Evolutionary conservation across 108 stramenopile species (phyloP).

Genomic region (Fragilaria crotonensis): DNA sequence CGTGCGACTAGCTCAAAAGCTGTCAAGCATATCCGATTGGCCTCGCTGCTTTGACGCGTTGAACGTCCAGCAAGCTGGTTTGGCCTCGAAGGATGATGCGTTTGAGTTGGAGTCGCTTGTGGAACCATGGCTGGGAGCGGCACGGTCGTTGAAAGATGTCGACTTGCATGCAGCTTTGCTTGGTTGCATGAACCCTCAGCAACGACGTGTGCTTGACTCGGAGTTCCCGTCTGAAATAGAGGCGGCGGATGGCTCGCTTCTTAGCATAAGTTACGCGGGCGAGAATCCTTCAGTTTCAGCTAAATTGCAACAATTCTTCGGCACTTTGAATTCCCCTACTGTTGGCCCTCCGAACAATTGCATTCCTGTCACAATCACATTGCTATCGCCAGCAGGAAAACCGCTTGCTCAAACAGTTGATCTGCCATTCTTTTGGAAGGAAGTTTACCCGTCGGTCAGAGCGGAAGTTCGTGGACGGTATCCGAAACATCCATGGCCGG

Average conservation of each 20-base stretch:
- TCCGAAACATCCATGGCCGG: conserved; percentile 67
- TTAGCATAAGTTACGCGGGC: conserved; percentile 35
- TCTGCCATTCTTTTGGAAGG: conserved; percentile 56
- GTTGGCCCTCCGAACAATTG: conserved; percentile 23
- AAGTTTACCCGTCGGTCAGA: conserved; percentile 43
- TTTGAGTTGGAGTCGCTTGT: conserved; percentile 21
- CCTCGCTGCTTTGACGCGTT: conserved; percentile 32
- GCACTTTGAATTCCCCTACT: conserved; percentile 20
- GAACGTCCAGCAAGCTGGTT: conserved; percentile 18
- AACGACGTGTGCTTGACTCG: conserved; percentile 14
- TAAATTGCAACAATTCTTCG: conserved; percentile 68
- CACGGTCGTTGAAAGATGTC: conserved; percentile 35
- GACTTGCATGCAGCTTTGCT: conserved; percentile 30
- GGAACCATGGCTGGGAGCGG: conserved; percentile 46
- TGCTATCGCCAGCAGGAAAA: conserved; percentile 48
- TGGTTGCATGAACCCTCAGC: conserved; percentile 17
- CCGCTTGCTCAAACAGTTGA: conserved; percentile 44
- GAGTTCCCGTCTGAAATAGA: conserved; percentile 27
- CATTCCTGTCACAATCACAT: conserved; percentile 31
- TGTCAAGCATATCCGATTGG: conserved; percentile 18
- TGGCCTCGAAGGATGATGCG: conserved; percentile 15
- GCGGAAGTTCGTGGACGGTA: conserved; percentile 54
- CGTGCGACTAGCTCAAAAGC: conserved; percentile 20
- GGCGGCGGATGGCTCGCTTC: conserved; percentile 47
- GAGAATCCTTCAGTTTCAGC: conserved; percentile 32